Base-by-base conservation (phyloP, 2,329 filamentous ascomycete species). In the Blastomyces silverae region DNA sequence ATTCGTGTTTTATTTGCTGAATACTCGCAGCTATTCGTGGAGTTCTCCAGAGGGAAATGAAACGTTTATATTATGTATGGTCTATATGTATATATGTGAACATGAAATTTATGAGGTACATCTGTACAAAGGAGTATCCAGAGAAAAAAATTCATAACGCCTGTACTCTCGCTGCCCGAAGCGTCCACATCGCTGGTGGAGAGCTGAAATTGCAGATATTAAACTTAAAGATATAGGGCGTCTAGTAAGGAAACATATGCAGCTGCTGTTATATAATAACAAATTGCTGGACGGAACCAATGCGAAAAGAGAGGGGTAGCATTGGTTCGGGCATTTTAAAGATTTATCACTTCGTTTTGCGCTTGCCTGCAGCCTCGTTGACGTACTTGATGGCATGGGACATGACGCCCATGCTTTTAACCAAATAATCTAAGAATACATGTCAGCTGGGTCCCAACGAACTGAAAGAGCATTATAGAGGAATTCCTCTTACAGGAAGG, bases 401-500 rank as follows among this genome's bases (percentile, higher is more conserved):
- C n/a, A 75, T 71, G 5, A 69, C 70, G 34, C 65, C 68, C 46
- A 75, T 68, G 65, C 76, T 76, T 22, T 72, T 66, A 20, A 65
- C 68, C n/a, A 77, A 67, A 59, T 74, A 76, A 65, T 73, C 72
- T 77, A 68, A 46, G 25, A 48, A n/a, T 17, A 22, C 6, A n/a
- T 6, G 22, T 44, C 4, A 66, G 46, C 20, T 10, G 39, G 44
- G 15, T 39, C 39, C 25, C 11, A 31, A 20, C 37, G 37, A 61
- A 17, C 6, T 6, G n/a, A 62, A 42, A 31, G 2, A 15, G 28
- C 22, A 59, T 17, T 17, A 39, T 37, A 8, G 39, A n/a, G 20
- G 59, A 31, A 58, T n/a, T 15, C 34, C 15, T 65, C 83, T 78
- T 73, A 85, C 84, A 75, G 25, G 74, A 75, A 6, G 86, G 86